Base-by-base conservation (phyloP, 306 rosid species). In the Lathyrus tuberosus region DNA sequence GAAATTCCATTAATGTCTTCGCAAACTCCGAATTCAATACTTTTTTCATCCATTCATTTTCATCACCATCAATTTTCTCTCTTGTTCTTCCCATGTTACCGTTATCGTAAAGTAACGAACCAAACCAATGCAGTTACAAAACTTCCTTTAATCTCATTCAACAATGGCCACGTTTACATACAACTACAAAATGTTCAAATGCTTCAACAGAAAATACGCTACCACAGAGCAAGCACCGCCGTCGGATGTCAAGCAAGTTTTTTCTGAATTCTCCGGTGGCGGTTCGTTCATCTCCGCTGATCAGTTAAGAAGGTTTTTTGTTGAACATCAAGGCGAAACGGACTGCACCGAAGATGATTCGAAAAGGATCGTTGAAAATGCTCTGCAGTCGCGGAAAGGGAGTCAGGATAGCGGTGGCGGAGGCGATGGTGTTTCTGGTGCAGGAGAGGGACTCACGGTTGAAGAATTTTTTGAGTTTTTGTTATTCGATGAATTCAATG, bases 401-500 rank as follows among this genome's bases (percentile, higher is more conserved):
- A 47, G 46, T 68, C 24, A 5, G 18, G 44, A 60, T 13, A 51
- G 30, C 42, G 46, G 6, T 15, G 8, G 14, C 4, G 24, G 13
- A 0, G 49, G n/a, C 0, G n/a, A 12, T 1, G 54, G 33, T 40
- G 7, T 20, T 20, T 22, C n/a, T 3, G 15, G 43, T 6, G 2
- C 57, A 11, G 8, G 44, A 1, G 48, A 54, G 2, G 80, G 76
- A 4, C 77, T 90, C 62, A 68, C n/a, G 56, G 65, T 93, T 31
- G 83, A 85, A 0, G 91, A 90, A 12, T 90, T 93, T 75, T 86
- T 90, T 38, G 72, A 75, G 12, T 88, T 84, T 35, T 69, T 93
- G 30, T 80, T 82, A 62, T 76, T 66, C 40, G 79, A 74, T 42
- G 90, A 84, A 64, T 74, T 83, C 81, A 92, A 92, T 48, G 85